These are phyloP conservation scores for Scedosporium aurantiacum DNA, from an alignment of 2,329 filamentous ascomycete species.

Conservation along the genomic window DNA sequence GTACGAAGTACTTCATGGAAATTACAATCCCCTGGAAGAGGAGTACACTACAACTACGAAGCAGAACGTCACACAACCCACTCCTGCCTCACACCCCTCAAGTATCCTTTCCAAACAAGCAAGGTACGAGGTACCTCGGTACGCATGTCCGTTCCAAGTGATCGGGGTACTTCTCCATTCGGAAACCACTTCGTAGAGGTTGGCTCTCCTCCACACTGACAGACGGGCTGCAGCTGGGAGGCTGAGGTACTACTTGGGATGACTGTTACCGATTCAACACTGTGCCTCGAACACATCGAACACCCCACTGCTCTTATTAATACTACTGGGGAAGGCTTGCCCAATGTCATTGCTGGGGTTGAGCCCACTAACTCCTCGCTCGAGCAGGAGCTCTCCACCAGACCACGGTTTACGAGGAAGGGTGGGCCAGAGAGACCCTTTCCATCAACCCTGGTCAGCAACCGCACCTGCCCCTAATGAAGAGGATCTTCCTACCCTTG, in stretches of 20 bases:
- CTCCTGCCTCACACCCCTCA: neutral
- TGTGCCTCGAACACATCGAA: neutral
- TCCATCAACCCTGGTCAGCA: neutral
- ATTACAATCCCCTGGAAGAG: neutral
- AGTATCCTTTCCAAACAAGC: neutral
- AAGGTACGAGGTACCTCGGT: neutral
- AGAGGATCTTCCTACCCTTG: neutral
- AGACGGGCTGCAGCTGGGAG: neutral
- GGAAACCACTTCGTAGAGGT: neutral
- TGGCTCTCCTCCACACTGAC: neutral
- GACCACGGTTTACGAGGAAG: neutral
- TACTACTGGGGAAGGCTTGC: too few species aligned
- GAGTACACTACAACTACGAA: neutral
- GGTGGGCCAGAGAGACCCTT: neutral
- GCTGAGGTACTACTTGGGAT: neutral
- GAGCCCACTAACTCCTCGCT: too few species aligned
- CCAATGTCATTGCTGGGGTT: too few species aligned
- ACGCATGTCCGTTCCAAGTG: neutral
- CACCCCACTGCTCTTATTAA: too few species aligned
- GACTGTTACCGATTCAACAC: neutral
- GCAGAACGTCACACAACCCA: neutral
- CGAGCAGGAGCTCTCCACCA: neutral
- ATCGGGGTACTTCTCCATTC: neutral
- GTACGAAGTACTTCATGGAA: too few species aligned
- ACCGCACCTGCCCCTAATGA: neutral